Evolutionary conservation across 768 basidiomycete genomes (phyloP).

Genomic region (Calocera viscosa): DNA sequence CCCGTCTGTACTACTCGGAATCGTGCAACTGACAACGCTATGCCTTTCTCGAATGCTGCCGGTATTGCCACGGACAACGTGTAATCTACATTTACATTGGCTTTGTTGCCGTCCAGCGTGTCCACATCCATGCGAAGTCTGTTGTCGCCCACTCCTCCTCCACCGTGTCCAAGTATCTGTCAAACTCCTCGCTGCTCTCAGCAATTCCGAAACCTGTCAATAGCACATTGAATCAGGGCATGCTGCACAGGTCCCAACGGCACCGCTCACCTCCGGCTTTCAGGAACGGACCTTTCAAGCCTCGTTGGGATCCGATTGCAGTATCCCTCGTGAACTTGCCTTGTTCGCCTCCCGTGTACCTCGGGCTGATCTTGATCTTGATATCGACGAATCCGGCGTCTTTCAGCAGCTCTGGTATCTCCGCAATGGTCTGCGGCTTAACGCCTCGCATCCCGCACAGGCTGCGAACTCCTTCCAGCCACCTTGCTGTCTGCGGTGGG

Average conservation of each 20-base stretch:
- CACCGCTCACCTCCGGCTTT: neutral
- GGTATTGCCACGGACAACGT: neutral
- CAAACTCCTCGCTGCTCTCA: neutral
- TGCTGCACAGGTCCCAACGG: neutral
- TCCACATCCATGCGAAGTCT: constrained; percentile 7
- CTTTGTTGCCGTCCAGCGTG: constrained; percentile 1
- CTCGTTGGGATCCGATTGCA: neutral
- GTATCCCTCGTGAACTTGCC: constrained; percentile 6
- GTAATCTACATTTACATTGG: neutral
- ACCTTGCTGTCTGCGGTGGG: neutral
- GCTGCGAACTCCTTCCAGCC: neutral
- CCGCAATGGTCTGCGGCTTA: neutral
- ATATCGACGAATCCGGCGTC: neutral
- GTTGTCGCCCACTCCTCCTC: constrained; percentile 2
- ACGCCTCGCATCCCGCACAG: neutral
- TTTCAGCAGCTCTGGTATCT: neutral
- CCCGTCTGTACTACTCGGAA: too few species aligned
- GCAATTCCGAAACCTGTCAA: neutral
- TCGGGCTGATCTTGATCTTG: neutral
- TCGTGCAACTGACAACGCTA: neutral
- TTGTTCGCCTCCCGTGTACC: neutral
- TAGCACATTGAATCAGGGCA: neutral
- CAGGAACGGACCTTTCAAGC: constrained; percentile 1
- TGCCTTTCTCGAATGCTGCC: neutral
- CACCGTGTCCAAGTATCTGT: neutral